Evolutionary conservation across 345 rosid species (phyloP), one percentile per base, ranked within the genome.

Genomic region (Hypericum androsaemum): DNA sequence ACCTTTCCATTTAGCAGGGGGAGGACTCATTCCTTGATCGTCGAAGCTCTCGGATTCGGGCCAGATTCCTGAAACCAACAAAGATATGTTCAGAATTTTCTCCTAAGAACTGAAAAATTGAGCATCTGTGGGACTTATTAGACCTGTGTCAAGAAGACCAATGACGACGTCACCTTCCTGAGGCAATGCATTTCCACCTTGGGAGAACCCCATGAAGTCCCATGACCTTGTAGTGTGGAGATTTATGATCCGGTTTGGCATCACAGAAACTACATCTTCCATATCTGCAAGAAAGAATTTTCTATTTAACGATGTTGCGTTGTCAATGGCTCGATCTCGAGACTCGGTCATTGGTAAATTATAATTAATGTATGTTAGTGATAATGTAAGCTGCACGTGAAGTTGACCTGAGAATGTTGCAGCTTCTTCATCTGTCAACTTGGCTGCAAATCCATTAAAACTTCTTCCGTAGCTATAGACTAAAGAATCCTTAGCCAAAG

Each of bases 381-480:
- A 37, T 17, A 22, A n/a, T 49, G 13, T 40, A 0, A 7, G 12
- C 47, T 51, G 41, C 28, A 58, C 32, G 16, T 40, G 9, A 36
- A 10, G 10, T 53, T 59, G 37, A 71, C 83, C 72, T 41, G 73
- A 58, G 58, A 63, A 35, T 56, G 35, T 68, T 50, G 56, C 67
- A 47, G 48, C 77, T 51, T 74, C 69, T 54, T 69, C 66, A 50
- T 69, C 65, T 0, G 70, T 65, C n/a, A 72, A 46, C 47, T 52
- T 72, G 12, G 81, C 77, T 13, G 75, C 77, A 67, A 76, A 76
- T 41, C 66, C 75, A 46, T 72, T 69, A 54, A 76, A 64, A 55
- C 62, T 66, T 54, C 69, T 65, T 13, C 71, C 66, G 37, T 76
- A 72, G 43, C 75, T 76, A 37, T 72, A 60, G 47, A 76, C 43